phyloP scores from a whole-genome alignment of 2,329 filamentous ascomycete species.

The Botrytis deweyae region DNA sequence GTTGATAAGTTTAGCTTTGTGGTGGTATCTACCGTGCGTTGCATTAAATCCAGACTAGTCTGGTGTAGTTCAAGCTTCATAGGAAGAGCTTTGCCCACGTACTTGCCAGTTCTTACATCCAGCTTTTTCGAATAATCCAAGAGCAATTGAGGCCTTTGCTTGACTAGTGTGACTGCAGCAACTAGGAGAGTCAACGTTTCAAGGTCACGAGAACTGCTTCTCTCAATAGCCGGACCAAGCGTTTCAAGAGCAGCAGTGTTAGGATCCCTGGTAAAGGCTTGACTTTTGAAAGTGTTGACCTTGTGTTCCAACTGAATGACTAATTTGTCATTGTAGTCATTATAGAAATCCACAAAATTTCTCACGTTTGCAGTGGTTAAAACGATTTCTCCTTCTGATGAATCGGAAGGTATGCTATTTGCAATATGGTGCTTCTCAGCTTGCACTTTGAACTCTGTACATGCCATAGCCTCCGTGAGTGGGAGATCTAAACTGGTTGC shows the following conservation, averaged over 20 bases:
- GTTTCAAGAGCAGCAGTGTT: neutral
- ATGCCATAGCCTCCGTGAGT: neutral
- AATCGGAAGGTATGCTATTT: neutral
- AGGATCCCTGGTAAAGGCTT: neutral
- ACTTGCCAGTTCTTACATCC: conserved; percentile 5
- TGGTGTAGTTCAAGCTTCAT: conserved; percentile 6
- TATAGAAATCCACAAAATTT: conserved; percentile 23
- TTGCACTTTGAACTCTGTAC: conserved; percentile 1
- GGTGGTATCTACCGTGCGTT: neutral
- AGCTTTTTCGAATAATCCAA: neutral
- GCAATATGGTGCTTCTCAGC: conserved; percentile 4
- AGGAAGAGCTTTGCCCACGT: conserved; percentile 6
- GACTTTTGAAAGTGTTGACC: neutral
- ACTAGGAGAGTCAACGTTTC: neutral
- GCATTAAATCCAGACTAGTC: conserved; percentile 16
- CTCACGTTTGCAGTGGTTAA: conserved; percentile 13
- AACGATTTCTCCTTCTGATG: neutral
- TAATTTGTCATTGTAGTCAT: conserved; percentile 6
- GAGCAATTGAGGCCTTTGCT: conserved; percentile 3
- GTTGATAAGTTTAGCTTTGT: neutral
- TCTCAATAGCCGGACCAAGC: neutral
- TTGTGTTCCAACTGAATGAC: neutral
- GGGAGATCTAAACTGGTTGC: neutral
- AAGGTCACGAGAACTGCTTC: neutral
- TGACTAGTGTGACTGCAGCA: conserved; percentile 3